A percentile compares a stretch with the other conserved stretches of the same genome.
These are phyloP conservation scores for Medicago lupulina DNA, from an alignment of 306 rosid species.

Conservation along the genomic window DNA sequence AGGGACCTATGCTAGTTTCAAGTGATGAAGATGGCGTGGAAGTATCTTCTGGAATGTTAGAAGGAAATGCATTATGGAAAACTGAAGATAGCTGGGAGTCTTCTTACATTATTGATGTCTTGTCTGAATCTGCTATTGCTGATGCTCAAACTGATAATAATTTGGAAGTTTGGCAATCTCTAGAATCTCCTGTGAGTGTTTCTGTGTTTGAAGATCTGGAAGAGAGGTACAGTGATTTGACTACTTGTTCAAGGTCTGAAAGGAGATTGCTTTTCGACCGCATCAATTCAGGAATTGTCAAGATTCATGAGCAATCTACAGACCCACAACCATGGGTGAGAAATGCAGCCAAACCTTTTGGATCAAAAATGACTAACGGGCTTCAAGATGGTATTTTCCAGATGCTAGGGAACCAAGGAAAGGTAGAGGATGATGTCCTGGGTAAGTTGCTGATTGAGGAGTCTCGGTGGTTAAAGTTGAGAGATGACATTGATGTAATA, in stretches of 20 bases:
- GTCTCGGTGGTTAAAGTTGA: constrained; percentile 62
- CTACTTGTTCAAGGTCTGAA: constrained; percentile 63
- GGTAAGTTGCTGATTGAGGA: constrained; percentile 61
- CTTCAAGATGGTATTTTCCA: constrained; percentile 52
- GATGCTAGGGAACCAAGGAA: constrained; percentile 57
- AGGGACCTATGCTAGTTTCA: constrained; percentile 62
- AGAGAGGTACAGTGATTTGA: constrained; percentile 57
- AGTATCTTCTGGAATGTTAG: constrained; percentile 40
- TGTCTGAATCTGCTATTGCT: constrained; percentile 60
- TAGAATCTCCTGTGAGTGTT: constrained; percentile 70
- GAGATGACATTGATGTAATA: constrained; percentile 62
- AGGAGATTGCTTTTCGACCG: constrained; percentile 83
- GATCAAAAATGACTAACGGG: constrained; percentile 45
- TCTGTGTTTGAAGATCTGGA: constrained; percentile 72
- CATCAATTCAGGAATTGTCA: constrained; percentile 64
- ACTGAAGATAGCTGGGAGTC: constrained; percentile 71
- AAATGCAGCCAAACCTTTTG: constrained; percentile 26
- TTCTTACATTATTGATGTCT: constrained; percentile 62
- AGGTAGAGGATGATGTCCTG: constrained; percentile 52
- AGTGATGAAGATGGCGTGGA: constrained; percentile 84
- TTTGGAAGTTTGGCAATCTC: constrained; percentile 61
- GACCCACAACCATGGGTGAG: constrained; percentile 66
- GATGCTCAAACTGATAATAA: constrained; percentile 47
- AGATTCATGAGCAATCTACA: constrained; percentile 56
- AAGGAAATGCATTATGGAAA: constrained; percentile 39